Evolutionary conservation across 371 early-diverging fungal species (phyloP), one percentile per base, ranked within the genome.

Genomic region (Mucor velutinosus): DNA sequence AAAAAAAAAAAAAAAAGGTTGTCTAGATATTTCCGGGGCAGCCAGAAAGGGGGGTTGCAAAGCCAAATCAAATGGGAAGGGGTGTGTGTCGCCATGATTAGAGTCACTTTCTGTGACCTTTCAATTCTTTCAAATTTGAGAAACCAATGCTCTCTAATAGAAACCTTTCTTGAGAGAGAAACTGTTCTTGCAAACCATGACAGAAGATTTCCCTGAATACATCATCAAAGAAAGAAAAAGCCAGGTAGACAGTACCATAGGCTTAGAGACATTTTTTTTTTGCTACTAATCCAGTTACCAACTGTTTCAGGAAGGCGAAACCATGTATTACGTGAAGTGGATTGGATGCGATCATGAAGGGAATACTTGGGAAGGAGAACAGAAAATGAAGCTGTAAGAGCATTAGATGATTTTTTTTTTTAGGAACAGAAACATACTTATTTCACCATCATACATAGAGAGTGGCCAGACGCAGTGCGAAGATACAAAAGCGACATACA

Each of bases 351-450:
- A 74, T 60, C 30, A 56, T n/a, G 41, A 47, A n/a, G 67, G 64
- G 8, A 66, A 58, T 17, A 74, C 70, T 8, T 74, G 74, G 74
- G 74, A 74, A 60, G 11, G 49, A n/a, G 66, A 69, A 15, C 53
- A 64, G n/a, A 55, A 47, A 12, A 17, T 70, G 47, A 7, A 23
- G 21, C 39, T 17, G 67, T 71, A 33, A 64, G 62, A 17, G n/a
- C n/a, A n/a, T n/a, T n/a, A n/a, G n/a, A n/a, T n/a, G n/a, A n/a
- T n/a, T n/a, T 14, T 5, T 14, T 41, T 41, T 41, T 14, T 15
- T 2, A 41, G 11, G 41, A 41, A 41, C 14, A 41, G 14, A 17
- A 14, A 15, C 10, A 41, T n/a, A n/a, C n/a, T n/a, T n/a, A n/a
- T n/a, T 41, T 41, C 11, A 41, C 10, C 41, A 27, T 3, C 12